Conservation (phyloP, 768 basidiomycete species). For the Russula virescens region DNA sequence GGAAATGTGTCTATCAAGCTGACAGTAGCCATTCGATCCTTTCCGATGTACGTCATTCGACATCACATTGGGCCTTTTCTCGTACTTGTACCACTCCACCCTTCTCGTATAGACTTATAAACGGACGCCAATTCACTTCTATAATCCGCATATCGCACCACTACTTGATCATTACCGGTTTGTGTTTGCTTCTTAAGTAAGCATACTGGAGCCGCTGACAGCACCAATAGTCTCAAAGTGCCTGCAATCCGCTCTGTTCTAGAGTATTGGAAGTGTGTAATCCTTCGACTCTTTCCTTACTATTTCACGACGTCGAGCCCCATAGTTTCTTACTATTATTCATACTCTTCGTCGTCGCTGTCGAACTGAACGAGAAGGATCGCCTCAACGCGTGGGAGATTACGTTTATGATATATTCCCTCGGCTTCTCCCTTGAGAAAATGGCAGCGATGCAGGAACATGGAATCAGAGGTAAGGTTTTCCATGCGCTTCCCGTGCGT, state of each 20-base stretch:
- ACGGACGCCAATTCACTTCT: slow-evolving; percentile 84
- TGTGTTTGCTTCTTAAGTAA: neutral
- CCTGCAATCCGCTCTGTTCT: slow-evolving; percentile 86
- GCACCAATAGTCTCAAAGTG: slow-evolving; percentile 67
- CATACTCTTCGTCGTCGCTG: slow-evolving; percentile 68
- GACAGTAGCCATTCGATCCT: slow-evolving; percentile 84
- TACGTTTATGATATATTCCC: slow-evolving; percentile 69
- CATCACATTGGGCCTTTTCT: neutral
- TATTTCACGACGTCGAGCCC: slow-evolving; percentile 12
- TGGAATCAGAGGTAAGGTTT: slow-evolving; percentile 68
- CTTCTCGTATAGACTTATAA: slow-evolving; percentile 79
- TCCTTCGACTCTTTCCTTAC: neutral
- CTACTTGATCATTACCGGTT: slow-evolving; percentile 94
- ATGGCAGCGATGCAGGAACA: slow-evolving; percentile 94
- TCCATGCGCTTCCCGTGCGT: neutral
- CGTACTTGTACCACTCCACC: neutral
- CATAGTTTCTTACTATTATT: slow-evolving; percentile 75
- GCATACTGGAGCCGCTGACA: slow-evolving; percentile 5
- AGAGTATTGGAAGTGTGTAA: slow-evolving; percentile 74
- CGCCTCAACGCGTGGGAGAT: slow-evolving; percentile 61
- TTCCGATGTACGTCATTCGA: slow-evolving; percentile 58
- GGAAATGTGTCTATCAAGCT: slow-evolving; percentile 87
- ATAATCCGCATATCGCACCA: slow-evolving; percentile 90
- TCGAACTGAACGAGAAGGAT: slow-evolving; percentile 63
- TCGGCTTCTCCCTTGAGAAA: slow-evolving; percentile 89